These are phyloP conservation scores for Coemansia asiatica DNA, from an alignment of 192 early-diverging fungal species.

Conservation along the genomic window DNA sequence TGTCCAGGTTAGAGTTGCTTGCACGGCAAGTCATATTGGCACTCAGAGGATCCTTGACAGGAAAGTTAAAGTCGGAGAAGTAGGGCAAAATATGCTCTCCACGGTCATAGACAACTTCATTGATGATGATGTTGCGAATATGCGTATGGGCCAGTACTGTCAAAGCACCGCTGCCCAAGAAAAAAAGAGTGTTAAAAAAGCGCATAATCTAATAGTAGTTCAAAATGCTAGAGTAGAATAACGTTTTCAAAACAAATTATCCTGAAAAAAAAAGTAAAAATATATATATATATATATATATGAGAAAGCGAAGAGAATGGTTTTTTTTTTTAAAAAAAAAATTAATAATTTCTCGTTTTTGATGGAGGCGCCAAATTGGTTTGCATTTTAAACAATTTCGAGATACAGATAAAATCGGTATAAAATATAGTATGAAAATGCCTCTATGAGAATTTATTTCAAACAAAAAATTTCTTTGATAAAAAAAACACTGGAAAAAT, in stretches of 20 bases:
- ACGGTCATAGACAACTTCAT: background rate
- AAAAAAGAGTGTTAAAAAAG: background rate
- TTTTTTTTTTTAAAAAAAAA: background rate
- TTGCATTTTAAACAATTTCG: too few species aligned
- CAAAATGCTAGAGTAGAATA: background rate
- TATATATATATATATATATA: too few species aligned
- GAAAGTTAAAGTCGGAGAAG: background rate
- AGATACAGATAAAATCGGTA: too few species aligned
- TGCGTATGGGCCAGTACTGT: conserved; percentile 11
- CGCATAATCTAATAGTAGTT: background rate
- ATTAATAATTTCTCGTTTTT: background rate
- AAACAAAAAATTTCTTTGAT: too few species aligned
- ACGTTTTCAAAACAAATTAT: background rate
- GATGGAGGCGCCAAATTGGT: too few species aligned
- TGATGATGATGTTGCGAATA: conserved; percentile 3
- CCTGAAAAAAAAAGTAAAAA: background rate
- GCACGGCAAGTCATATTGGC: conserved; percentile 2
- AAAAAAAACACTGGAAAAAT: too few species aligned
- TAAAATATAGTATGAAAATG: too few species aligned
- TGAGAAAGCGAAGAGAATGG: too few species aligned
- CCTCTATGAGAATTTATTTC: too few species aligned
- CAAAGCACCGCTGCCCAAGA: conserved; percentile 10
- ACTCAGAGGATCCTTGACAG: background rate
- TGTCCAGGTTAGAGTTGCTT: background rate
- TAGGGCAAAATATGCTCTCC: background rate